Evolutionary conservation across 2,329 filamentous ascomycete genomes (phyloP), one percentile per base, ranked within the genome.

Genomic region (Fusarium fujikuroi): DNA sequence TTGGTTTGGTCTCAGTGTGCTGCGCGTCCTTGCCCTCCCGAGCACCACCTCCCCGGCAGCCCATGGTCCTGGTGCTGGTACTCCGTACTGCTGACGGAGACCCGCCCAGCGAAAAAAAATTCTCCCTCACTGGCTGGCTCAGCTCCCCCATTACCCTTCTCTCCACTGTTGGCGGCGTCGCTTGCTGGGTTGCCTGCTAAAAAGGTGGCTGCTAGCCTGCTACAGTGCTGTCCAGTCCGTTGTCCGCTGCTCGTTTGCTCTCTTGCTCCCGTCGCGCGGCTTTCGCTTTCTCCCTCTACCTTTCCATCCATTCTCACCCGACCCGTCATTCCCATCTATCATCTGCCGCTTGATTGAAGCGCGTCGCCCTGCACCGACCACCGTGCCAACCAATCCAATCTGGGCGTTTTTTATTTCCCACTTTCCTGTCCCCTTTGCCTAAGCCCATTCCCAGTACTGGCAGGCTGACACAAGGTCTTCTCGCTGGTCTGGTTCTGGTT

Each of bases 101-200:
- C 54, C 64, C 39, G 39, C 78, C 54, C 53, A 28, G 39, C 77
- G 78, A 81, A 81, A 81, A 81, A 78, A 81, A 78, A 79, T 80
- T 81, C 78, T 79, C 72, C 73, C 73, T 77, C 72, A 75, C 72
- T 74, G 73, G 70, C 69, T 75, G 59, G 71, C 52, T 58, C 18
- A 60, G 49, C 39, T 53, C 30, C 40, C 19, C 62, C 43, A 59
- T 42, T 47, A 49, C 63, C 63, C 70, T 67, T 46, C 71, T 74
- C 71, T 58, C 70, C 66, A 74, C 71, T 72, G 59, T 54, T 71
- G 70, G 66, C 70, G 59, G 70, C 58, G 49, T 50, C 70, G 43
- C 37, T 56, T 70, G 59, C 61, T 73, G 70, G 62, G 53, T 25
- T 50, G 56, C 61, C 67, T 69, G 43, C 67, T 70, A 53, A 61